A percentile compares a stretch with the other conserved stretches of the same genome.
phyloP scores from a whole-genome alignment of 2,329 filamentous ascomycete species.

The Pseudogymnoascus sp. region DNA sequence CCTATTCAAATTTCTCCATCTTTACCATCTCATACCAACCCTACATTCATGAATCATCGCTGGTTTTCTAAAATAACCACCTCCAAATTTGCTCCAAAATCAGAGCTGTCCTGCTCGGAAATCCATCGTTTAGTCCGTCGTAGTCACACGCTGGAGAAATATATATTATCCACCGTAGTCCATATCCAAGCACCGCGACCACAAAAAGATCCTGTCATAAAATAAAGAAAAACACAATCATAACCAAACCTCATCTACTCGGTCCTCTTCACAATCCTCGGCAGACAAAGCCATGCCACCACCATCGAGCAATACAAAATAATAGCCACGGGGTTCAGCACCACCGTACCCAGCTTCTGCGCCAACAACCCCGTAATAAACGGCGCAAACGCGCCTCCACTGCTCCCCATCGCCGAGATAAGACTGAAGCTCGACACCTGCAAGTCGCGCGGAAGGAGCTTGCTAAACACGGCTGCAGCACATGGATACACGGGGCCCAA shows the following conservation, averaged over 20 bases:
- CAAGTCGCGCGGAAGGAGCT: conserved; percentile 49
- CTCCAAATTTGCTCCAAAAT: not conserved
- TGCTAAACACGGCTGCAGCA: conserved; percentile 55
- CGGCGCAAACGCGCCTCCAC: conserved; percentile 58
- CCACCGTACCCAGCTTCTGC: conserved; percentile 39
- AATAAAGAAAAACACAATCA: not conserved
- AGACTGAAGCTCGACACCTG: conserved; percentile 58
- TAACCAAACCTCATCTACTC: conserved; percentile 36
- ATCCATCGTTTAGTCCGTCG: not conserved
- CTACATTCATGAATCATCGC: not conserved
- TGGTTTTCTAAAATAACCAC: not conserved
- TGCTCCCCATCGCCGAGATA: conserved; percentile 61
- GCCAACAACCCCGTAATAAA: conserved; percentile 42
- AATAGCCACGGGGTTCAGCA: conserved; percentile 52
- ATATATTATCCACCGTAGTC: not conserved
- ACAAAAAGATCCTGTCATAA: not conserved
- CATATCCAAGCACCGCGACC: not conserved
- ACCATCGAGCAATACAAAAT: conserved; percentile 58
- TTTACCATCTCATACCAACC: not conserved
- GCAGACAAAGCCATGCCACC: conserved; percentile 55
- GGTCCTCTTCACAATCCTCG: conserved; percentile 48
- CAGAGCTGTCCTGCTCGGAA: not conserved
- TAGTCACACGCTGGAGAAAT: not conserved
- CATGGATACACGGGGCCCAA: conserved; percentile 76
- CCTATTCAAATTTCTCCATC: not conserved